Evolutionary conservation across 2,329 filamentous ascomycete genomes (phyloP), one percentile per base, ranked within the genome.

Genomic region (Blastomyces gilchristii): DNA sequence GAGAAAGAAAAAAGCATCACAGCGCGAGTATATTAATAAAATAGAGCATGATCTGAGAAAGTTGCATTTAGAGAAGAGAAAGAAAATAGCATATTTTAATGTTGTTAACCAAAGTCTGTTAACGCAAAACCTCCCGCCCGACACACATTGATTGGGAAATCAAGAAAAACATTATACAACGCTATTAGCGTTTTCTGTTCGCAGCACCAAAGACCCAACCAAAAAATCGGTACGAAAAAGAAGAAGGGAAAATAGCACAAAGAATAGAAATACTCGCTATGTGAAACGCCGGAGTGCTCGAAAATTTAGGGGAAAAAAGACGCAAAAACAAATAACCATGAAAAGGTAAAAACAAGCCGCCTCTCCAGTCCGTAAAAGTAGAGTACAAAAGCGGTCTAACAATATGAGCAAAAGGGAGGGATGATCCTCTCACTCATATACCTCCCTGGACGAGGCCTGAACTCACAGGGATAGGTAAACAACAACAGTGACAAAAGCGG

Each of bases 201-300:
- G 12, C 5, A 31, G 49, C 3, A 52, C 49, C 12, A n/a, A 56
- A 50, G 8, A 12, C 11, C 37, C 37, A 39, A 39, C 37, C 8
- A 65, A 65, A 68, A 68, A 67, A 61, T 56, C 11, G 31, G 64
- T 62, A 45, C 52, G 56, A 64, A 63, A 65, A 64, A 58, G 60
- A 64, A 63, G 60, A 62, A 57, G 52, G 63, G 57, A 65, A 60
- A 58, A 64, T 52, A 65, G 64, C 67, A 67, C 47, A 49, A 3
- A 64, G 60, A 61, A 68, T 45, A 67, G 68, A 58, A 37, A 50
- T n/a, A n/a, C 56, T 63, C 41, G 61, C 61, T 58, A 63, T 63
- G 60, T 52, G 39, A 64, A 65, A 65, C 34, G 45, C 62, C 65
- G 58, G 50, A 1, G 28, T 54, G 37, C 8, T 39, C 22, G 28